These are phyloP conservation scores for Heritiera littoralis DNA, from an alignment of 345 rosid genomes.

Conservation along the genomic window DNA sequence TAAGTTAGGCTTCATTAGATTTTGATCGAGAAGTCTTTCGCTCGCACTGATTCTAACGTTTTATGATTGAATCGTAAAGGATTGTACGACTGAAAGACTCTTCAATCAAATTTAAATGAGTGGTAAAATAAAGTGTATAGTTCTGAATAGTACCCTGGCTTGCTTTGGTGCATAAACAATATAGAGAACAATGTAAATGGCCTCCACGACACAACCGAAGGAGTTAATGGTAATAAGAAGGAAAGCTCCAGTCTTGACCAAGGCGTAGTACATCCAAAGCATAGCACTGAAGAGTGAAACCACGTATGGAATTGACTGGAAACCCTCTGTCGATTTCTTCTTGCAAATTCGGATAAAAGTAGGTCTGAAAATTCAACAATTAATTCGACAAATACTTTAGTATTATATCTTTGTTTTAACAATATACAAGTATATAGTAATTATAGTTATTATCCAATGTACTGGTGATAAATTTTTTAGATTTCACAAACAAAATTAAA, in stretches of 20 bases:
- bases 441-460: too few relatives aligned
- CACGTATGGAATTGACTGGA: constrained; percentile 40
- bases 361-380: constrained; percentile 31
- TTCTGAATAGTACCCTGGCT: constrained; percentile 26
- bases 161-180: constrained; percentile 38
- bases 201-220: constrained; percentile 40
- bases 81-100: too few relatives aligned
- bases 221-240: constrained; percentile 50
- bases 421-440: neutral
- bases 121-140: neutral
- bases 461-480: too few relatives aligned
- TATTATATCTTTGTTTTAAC: neutral
- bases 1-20: too few relatives aligned
- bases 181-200: constrained; percentile 37
- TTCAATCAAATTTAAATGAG: too few relatives aligned
- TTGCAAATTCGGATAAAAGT: constrained; percentile 36
- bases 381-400: neutral
- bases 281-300: constrained; percentile 41
- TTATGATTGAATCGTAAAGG: too few relatives aligned
- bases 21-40: too few relatives aligned
- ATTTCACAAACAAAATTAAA: too few relatives aligned
- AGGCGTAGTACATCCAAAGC: constrained; percentile 49
- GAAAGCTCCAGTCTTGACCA: constrained; percentile 33
- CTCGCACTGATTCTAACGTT: too few relatives aligned
- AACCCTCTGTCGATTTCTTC: constrained; percentile 49